These are phyloP conservation scores for Hypoxylon fragiforme DNA, from an alignment of 495 filamentous ascomycete genomes.

Conservation along the genomic window DNA sequence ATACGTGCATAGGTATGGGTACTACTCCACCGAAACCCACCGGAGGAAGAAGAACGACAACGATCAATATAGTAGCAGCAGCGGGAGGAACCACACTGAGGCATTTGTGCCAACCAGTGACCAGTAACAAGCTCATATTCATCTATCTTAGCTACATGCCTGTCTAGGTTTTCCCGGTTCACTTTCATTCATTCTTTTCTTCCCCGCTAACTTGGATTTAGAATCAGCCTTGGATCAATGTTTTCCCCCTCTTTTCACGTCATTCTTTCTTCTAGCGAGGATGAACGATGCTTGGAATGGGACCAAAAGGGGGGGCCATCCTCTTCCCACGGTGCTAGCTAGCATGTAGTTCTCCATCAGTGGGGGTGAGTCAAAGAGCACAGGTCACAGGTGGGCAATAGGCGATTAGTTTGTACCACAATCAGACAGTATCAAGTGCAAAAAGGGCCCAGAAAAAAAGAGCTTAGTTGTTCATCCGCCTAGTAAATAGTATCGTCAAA, in stretches of 20 bases:
- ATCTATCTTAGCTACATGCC: not conserved
- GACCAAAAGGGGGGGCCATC: slow-evolving; percentile 12
- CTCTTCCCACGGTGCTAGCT: too few species aligned
- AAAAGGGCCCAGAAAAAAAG: too few species aligned
- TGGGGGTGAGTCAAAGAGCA: too few species aligned
- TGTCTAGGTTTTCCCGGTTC: not conserved
- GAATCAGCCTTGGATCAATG: slow-evolving; percentile 9
- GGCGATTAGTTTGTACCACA: too few species aligned
- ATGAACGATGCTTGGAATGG: slow-evolving; percentile 7
- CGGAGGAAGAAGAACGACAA: slow-evolving; percentile 4
- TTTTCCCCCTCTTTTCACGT: slow-evolving; percentile 28
- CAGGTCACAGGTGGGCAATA: too few species aligned
- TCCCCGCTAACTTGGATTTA: not conserved
- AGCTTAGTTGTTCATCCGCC: too few species aligned
- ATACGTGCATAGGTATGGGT: too few species aligned
- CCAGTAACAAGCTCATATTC: not conserved
- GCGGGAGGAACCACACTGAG: slow-evolving; percentile 11
- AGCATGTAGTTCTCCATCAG: too few species aligned
- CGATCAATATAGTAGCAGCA: not conserved
- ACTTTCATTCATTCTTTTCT: not conserved
- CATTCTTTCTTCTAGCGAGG: slow-evolving; percentile 16
- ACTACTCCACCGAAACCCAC: slow-evolving; percentile 19
- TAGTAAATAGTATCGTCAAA: too few species aligned
- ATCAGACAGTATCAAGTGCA: too few species aligned
- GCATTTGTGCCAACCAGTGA: slow-evolving; percentile 11